Evolutionary conservation across 768 basidiomycete species (phyloP), one percentile per base, ranked within the genome.

Genomic region (Myochromella boudieri): DNA sequence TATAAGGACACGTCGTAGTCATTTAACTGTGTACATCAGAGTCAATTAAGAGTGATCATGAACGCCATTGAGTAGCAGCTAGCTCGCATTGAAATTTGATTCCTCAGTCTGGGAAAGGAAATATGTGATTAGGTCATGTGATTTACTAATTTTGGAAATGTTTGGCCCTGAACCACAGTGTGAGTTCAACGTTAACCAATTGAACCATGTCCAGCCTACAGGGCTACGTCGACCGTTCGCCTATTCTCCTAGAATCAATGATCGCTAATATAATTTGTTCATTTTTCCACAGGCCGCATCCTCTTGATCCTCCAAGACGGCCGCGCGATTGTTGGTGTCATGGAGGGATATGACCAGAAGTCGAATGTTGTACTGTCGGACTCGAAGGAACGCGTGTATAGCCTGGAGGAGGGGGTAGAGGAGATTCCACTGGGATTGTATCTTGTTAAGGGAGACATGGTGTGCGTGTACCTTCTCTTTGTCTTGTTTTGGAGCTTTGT

Each of bases 361-460:
- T 92, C 92, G 25, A 98, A 98, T 66, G 82, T 98, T 60, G 93
- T 99, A 55, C 82, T 99, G 46, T 87, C 95, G 11, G 91, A 95
- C 62, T 89, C 86, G 47, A 91, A 87, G 61, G 97, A 99, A 64
- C 84, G 95, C 57, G 84, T 97, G 26, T 98, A 90, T 66, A 90
- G 87, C 60, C 68, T 80, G 43, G 97, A 99, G 12, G 90, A 91
- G 59, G 88, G 89, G 31, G 93, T 97, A 21, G 91, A 97, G 68
- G 94, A 97, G 74, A 84, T 94, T 8, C 89, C 92, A 0, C 75
- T 98, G 20, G 97, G 97, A 0, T 75, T 98, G 36, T 98, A 99
- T 68, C 84, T 99, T 60, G 93, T 99, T 62, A 94, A 97, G 60
- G 97, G 97, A 2, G 97, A 99, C 64, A 94, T 94, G 78, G 94